phyloP scores from a whole-genome alignment of 2,329 filamentous ascomycete genomes.

The Fusarium pseudonygamai region DNA sequence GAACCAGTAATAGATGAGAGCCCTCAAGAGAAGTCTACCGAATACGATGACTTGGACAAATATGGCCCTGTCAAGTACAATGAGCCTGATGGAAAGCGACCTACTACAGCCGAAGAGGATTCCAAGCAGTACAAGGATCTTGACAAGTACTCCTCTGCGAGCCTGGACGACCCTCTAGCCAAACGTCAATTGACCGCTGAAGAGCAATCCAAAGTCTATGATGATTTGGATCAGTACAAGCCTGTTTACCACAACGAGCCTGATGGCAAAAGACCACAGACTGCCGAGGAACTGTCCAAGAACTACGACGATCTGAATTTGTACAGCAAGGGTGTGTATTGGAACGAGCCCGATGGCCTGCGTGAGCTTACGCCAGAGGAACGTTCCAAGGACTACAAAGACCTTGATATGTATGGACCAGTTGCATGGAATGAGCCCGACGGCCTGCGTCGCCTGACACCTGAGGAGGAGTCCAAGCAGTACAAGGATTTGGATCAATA shows the following conservation, averaged over 20 bases:
- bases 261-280: conserved; percentile 43
- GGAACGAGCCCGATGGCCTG: conserved; percentile 47
- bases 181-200: conserved; percentile 44
- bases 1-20: conserved; percentile 46
- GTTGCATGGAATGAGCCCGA: conserved; percentile 46
- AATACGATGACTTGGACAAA: conserved; percentile 51
- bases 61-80: conserved; percentile 51
- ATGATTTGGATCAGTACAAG: conserved; percentile 53
- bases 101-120: conserved; percentile 38
- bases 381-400: conserved; percentile 51
- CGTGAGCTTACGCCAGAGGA: conserved; percentile 46
- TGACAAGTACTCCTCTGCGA: conserved; percentile 45
- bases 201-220: conserved; percentile 50
- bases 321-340: conserved; percentile 46
- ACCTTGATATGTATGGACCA: conserved; percentile 53
- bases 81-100: conserved; percentile 39
- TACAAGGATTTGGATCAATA: conserved; percentile 52
- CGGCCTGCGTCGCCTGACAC: conserved; percentile 42
- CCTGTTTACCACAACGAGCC: conserved; percentile 49
- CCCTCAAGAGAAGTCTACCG: conserved; percentile 37
- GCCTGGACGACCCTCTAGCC: conserved; percentile 43
- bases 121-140: conserved; percentile 52
- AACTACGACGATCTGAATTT: conserved; percentile 49
- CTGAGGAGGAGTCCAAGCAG: conserved; percentile 44
- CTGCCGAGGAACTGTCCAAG: conserved; percentile 49